Conservation (phyloP, 2,329 filamentous ascomycete genomes). For the Paecilomyces sp. region DNA sequence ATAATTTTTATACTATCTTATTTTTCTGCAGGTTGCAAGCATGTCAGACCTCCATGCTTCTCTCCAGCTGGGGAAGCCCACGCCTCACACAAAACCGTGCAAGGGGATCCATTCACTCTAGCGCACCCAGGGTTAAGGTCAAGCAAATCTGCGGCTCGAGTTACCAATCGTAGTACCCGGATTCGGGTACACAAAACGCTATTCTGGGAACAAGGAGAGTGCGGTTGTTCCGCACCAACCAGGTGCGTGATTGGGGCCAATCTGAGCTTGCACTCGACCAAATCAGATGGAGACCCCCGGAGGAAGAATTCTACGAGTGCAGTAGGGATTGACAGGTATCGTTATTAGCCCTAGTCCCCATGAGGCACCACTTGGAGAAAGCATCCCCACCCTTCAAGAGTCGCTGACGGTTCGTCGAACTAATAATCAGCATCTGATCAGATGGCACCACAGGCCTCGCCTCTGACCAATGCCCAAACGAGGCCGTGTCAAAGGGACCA, state of each 20-base stretch:
- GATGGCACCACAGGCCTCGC: neutral
- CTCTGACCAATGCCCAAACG: neutral
- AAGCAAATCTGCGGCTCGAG: neutral
- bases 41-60: neutral
- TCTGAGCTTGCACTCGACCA: neutral
- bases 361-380: neutral
- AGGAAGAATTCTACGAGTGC: neutral
- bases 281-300: neutral
- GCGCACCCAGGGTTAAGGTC: neutral
- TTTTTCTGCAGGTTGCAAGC: neutral
- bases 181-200: neutral
- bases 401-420: neutral
- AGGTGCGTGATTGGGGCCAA: neutral
- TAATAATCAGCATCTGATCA: neutral
- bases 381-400: neutral
- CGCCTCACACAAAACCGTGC: neutral
- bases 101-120: neutral
- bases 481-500: neutral
- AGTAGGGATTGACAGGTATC: constrained; percentile 1
- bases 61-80: neutral
- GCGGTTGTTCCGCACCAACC: neutral
- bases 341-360: neutral
- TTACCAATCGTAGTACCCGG: neutral
- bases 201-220: neutral
- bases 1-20: neutral